These are phyloP conservation scores for Mychonastes homosphaera DNA, from an alignment of 139 green algal species.

Conservation along the genomic window DNA sequence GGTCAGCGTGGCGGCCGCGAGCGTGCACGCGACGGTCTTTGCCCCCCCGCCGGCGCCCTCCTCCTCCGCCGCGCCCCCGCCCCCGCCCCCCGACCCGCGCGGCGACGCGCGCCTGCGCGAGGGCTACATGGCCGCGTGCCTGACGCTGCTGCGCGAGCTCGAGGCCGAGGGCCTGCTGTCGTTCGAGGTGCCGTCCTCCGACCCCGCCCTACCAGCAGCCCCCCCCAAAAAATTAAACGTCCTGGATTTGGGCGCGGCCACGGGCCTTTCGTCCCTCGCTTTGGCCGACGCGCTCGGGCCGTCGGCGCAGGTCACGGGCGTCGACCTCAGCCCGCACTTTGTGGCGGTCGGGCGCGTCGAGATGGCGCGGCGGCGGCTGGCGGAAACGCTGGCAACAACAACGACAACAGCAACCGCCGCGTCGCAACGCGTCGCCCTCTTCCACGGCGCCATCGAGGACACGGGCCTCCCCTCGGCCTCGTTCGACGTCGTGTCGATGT, in stretches of 20 bases:
- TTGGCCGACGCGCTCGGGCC: conserved; percentile 51
- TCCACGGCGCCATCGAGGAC: conserved; percentile 50
- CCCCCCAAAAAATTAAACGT: too few species aligned
- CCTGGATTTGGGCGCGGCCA: conserved; percentile 57
- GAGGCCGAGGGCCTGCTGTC: too few species aligned
- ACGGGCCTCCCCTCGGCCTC: conserved; percentile 35
- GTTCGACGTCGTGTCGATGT: conserved; percentile 62
- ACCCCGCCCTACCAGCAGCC: too few species aligned
- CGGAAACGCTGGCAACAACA: neutral
- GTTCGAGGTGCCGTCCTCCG: too few species aligned
- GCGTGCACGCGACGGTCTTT: conserved; percentile 59
- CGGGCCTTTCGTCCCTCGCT: conserved; percentile 49
- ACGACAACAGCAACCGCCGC: conserved; percentile 16
- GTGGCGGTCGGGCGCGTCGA: conserved; percentile 50
- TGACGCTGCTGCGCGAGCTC: too few species aligned
- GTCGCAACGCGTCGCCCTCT: conserved; percentile 29
- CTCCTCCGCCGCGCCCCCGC: too few species aligned
- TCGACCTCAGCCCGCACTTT: conserved; percentile 67
- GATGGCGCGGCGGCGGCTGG: conserved; percentile 30
- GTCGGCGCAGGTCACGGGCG: conserved; percentile 38
- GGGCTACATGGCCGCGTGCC: too few species aligned
- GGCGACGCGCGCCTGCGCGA: too few species aligned
- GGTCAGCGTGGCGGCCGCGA: conserved; percentile 41
- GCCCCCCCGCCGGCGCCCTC: too few species aligned
- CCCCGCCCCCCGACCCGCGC: too few species aligned